Evolutionary conservation across 164 flowering plant species (phyloP), one percentile per base, ranked within the genome.

Genomic region (Kingdonia uniflora): DNA sequence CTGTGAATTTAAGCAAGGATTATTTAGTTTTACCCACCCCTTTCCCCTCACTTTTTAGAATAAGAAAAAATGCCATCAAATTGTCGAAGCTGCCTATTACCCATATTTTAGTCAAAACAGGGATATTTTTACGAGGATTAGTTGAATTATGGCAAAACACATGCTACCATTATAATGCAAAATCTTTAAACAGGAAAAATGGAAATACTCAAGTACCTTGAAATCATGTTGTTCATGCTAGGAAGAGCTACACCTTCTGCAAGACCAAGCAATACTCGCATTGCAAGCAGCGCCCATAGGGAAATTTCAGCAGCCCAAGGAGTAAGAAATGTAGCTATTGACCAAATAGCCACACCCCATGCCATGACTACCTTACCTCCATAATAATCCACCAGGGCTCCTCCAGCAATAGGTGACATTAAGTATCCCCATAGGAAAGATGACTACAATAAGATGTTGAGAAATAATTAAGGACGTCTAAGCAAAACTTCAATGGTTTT

Each of bases 171-270:
- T 29, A 4, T 29, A 29, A 29, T 29, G 35, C 35, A 29, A 29
- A 29, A 29, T 29, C 35, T 29, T 29, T 29, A 29, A 29, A 29
- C 35, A 29, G 8, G 35, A 3, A 8, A 29, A 29, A 29, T 19
- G 19, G 14, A 49, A 55, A 51, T 39, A 46, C 16, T 23, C 13
- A 11, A 44, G 21, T 71, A 92, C 99, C 95, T 88, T 56, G 87
- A 74, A 19, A 92, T 75, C 95, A 92, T 86, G 69, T 86, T 82
- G 80, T 92, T 92, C 99, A 92, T 92, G 75, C 88, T 76, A 73
- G 99, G 99, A 76, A 92, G 95, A 51, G 95, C 96, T 25, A 88
- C 99, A 10, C 96, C 99, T 79, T 88, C 99, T 0, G 99, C 99
- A 25, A 82, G 33, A 19, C 99, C 99, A 61, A 88, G 89, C 68